Evolutionary conservation across 345 rosid genomes (phyloP), one percentile per base, ranked within the genome.

Genomic region (Bruguiera parviflora): DNA sequence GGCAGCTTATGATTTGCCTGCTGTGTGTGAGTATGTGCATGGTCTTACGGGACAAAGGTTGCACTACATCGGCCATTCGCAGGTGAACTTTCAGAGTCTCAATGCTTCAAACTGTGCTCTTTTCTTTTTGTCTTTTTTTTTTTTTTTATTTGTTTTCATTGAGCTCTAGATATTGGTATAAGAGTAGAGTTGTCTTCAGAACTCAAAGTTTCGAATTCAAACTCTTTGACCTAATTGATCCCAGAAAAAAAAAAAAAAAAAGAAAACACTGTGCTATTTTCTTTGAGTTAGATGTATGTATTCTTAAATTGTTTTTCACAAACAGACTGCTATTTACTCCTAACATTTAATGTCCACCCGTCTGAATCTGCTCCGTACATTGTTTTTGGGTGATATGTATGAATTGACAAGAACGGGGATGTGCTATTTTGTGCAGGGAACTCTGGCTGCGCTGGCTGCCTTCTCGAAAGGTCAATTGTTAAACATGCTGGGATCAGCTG

Each of bases 11-110:
- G 92, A 88, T 71, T 87, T 85, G 69, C 88, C 92, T 13, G 85
- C 86, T 13, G 69, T 74, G 20, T 57, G 82, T 39, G 68, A 76
- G 28, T 74, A 87, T 63, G 83, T 85, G 47, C 66, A 75, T 28
- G 66, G 73, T 58, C 79, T 72, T 28, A 76, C 87, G 0, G 81
- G 82, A 24, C 83, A 81, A 73, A 79, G 75, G 47, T 71, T 84
- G 65, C 89, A 81, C 72, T 79, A 79, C 61, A 80, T 82, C 71
- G 88, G 86, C 19, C 83, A 81, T 67, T 85, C 89, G 10, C 79
- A 32, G 84, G 92, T 83, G 60, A 75, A 7, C 9, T 22, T 64
- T 60, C 35, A 21, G 3, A 46, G 5, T 39, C 47, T 13, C 21
- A 25, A 3, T 16, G 51, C 53, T 71, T 53, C 53, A 43, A 31